phyloP scores from a whole-genome alignment of 768 basidiomycete species.

The Leccinum broughii region DNA sequence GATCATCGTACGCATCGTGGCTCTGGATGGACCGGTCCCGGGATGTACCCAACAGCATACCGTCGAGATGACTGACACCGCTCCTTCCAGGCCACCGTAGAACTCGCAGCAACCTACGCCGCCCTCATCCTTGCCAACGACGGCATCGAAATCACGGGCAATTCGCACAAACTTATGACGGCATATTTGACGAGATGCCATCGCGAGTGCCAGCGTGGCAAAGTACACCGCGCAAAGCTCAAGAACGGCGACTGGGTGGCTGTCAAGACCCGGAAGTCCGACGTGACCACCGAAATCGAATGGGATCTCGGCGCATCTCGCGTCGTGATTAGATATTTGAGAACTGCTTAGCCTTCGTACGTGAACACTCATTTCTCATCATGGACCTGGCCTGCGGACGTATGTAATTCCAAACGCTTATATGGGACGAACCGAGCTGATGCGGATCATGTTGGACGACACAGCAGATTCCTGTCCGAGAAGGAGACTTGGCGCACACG shows the following conservation, averaged over 20 bases:
- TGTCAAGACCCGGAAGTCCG: no score
- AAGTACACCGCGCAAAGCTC: no score
- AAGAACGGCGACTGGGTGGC: no score
- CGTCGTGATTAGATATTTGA: no score
- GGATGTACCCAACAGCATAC: slow-evolving; percentile 12
- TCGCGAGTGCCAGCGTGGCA: no score
- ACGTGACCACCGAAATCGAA: no score
- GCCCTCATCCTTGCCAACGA: slow-evolving; percentile 94
- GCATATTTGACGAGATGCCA: no score
- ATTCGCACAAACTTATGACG: neutral
- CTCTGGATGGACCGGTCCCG: slow-evolving; percentile 8
- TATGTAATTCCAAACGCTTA: no score
- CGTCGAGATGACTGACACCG: slow-evolving; percentile 10
- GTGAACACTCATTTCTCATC: neutral
- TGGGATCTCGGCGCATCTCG: no score
- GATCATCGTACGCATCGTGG: slow-evolving; percentile 2
- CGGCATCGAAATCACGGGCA: slow-evolving; percentile 86
- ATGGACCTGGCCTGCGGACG: neutral
- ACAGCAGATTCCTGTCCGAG: neutral
- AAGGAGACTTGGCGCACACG: neutral
- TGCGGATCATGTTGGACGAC: neutral
- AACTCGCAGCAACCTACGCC: slow-evolving; percentile 95
- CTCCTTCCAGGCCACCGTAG: slow-evolving; percentile 49
- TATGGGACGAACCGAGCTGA: neutral
- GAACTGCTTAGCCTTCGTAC: slow-evolving; percentile 6